Evolutionary conservation across 768 basidiomycete species (phyloP).

Genomic region (Xerocomus spinulosus): DNA sequence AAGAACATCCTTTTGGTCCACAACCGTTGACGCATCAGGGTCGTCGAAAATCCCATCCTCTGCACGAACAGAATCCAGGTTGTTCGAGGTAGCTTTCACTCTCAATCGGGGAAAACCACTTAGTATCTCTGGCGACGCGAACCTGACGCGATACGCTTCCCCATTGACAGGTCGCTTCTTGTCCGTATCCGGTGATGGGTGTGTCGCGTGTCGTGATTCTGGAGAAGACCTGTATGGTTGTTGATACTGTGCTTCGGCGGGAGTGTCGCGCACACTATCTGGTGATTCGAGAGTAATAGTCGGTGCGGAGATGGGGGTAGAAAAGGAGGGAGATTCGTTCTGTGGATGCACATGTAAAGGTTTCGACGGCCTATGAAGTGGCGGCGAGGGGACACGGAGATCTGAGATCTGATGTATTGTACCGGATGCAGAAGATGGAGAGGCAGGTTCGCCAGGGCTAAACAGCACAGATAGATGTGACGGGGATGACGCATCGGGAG

Average conservation of each 20-base stretch:
- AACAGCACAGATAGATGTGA: constrained; percentile 10
- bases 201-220: constrained; percentile 2
- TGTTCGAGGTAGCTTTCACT: background rate
- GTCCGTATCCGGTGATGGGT: constrained; percentile 5
- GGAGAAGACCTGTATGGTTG: constrained; percentile 15
- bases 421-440: background rate
- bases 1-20: background rate
- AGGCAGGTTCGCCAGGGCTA: constrained; percentile 5
- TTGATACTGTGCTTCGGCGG: constrained; percentile 20
- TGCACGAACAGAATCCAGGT: background rate
- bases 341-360: constrained; percentile 26
- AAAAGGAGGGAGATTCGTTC: constrained; percentile 11
- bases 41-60: background rate
- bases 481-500: constrained; percentile 23
- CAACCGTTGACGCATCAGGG: background rate
- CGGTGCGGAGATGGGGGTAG: constrained; percentile 7
- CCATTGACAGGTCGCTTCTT: constrained; percentile 9
- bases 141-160: constrained; percentile 25
- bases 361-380: constrained; percentile 21
- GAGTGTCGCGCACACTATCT: constrained; percentile 20
- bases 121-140: constrained; percentile 30
- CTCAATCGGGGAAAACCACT: constrained; percentile 10
- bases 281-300: constrained; percentile 5
- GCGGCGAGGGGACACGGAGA: constrained; percentile 8
- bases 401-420: background rate